Evolutionary conservation across 75 land plant genomes (phyloP).

Genomic region (Pinus albicaulis): DNA sequence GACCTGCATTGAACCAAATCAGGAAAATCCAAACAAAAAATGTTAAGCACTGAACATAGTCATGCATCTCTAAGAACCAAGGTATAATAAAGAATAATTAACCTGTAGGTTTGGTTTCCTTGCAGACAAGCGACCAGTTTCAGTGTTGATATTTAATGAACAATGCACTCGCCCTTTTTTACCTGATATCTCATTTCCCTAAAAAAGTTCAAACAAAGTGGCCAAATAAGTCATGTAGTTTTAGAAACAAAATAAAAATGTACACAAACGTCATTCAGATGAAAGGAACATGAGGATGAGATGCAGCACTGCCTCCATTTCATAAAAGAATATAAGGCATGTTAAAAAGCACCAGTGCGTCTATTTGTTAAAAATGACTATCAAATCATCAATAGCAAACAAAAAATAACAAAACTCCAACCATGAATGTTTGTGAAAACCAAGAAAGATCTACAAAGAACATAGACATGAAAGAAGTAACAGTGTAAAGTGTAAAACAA

Average conservation of each 20-base stretch:
- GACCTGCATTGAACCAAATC: background rate
- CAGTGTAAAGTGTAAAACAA: background rate
- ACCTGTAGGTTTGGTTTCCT: conserved; percentile 98
- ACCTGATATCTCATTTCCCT: conserved; percentile 75
- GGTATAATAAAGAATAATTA: background rate
- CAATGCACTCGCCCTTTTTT: conserved; percentile 91
- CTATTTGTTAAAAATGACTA: background rate
- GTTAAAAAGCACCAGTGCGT: background rate
- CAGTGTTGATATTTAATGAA: conserved; percentile 96
- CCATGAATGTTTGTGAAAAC: background rate
- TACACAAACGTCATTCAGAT: background rate
- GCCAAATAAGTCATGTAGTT: background rate
- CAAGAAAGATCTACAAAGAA: background rate
- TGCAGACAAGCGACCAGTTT: conserved; percentile 96
- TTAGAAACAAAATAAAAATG: background rate
- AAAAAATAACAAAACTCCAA: conserved; percentile 2
- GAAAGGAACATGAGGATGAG: background rate
- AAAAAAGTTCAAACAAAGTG: background rate
- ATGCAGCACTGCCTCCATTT: background rate
- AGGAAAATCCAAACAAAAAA: background rate
- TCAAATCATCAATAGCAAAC: background rate
- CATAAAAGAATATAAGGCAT: background rate
- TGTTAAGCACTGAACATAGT: background rate
- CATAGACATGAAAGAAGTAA: background rate
- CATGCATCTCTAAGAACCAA: background rate